Evolutionary conservation across 768 basidiomycete species (phyloP).

Genomic region (Gloeophyllum trabeum): DNA sequence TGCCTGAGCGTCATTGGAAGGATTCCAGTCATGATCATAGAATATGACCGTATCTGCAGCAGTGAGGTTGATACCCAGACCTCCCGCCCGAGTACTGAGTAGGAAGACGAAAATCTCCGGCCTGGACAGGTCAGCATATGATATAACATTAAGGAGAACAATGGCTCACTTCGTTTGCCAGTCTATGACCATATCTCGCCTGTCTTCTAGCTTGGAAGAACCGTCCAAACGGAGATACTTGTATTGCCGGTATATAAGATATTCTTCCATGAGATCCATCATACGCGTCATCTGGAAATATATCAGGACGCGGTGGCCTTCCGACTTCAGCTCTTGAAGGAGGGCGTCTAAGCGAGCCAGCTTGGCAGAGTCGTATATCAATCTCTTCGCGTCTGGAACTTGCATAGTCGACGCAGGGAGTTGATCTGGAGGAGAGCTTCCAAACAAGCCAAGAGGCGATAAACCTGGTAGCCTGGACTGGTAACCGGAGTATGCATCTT

Average conservation of each 20-base stretch:
- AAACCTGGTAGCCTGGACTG: constrained; percentile 44
- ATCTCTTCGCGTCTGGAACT: constrained; percentile 88
- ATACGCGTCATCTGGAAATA: constrained; percentile 99
- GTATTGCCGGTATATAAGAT: constrained; percentile 92
- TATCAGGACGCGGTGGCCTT: constrained; percentile 87
- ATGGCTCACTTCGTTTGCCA: constrained; percentile 87
- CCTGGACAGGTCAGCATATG: constrained; percentile 24
- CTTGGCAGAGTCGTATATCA: constrained; percentile 95
- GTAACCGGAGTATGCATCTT: constrained; percentile 34
- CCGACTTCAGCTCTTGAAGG: constrained; percentile 85
- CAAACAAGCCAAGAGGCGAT: constrained; percentile 56
- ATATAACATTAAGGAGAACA: background rate
- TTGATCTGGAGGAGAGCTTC: constrained; percentile 56
- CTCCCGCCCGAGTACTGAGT: constrained; percentile 90
- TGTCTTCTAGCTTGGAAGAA: constrained; percentile 88
- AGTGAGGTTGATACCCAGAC: constrained; percentile 91
- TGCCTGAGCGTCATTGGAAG: constrained; percentile 94
- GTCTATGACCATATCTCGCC: constrained; percentile 97
- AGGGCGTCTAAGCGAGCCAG: constrained; percentile 82
- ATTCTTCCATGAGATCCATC: constrained; percentile 99
- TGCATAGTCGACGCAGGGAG: constrained; percentile 77
- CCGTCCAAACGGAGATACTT: constrained; percentile 92
- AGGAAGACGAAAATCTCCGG: constrained; percentile 86
- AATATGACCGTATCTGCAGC: constrained; percentile 95
- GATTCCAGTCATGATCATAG: constrained; percentile 95